These are phyloP conservation scores for Hypsizygus ulmarius DNA, from an alignment of 1,284 basidiomycete species.

Conservation along the genomic window DNA sequence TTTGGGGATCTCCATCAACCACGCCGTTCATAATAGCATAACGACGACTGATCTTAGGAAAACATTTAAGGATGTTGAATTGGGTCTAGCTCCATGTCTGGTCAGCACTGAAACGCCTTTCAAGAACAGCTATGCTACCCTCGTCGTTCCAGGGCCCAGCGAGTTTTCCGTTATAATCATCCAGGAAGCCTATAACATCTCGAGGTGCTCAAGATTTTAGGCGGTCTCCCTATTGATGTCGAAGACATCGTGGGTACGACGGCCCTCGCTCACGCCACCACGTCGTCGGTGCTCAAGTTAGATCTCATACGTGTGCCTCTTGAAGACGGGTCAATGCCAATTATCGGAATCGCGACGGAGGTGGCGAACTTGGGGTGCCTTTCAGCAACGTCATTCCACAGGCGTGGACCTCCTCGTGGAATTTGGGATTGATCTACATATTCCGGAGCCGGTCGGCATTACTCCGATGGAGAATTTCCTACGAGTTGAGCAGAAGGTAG, in stretches of 20 bases:
- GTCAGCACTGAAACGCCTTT: slow-evolving; percentile 44
- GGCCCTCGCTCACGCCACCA: slow-evolving; percentile 46
- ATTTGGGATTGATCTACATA: slow-evolving; percentile 43
- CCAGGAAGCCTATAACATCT: slow-evolving; percentile 25
- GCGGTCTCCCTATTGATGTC: slow-evolving; percentile 40
- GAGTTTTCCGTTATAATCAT: slow-evolving; percentile 7
- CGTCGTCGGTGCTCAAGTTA: slow-evolving; percentile 24
- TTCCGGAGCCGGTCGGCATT: slow-evolving; percentile 42
- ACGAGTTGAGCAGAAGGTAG: slow-evolving; percentile 42
- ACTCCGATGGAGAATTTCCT: slow-evolving; percentile 32
- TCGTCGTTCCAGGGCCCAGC: slow-evolving; percentile 45
- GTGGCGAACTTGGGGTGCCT: slow-evolving; percentile 39
- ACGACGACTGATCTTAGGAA: not conserved
- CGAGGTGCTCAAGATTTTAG: slow-evolving; percentile 40
- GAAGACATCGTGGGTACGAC: slow-evolving; percentile 49
- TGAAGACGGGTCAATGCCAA: slow-evolving; percentile 44
- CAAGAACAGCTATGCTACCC: slow-evolving; percentile 43
- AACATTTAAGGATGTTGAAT: slow-evolving; percentile 34
- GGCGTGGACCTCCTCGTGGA: slow-evolving; percentile 49
- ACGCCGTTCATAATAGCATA: no score
- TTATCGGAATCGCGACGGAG: slow-evolving; percentile 46
- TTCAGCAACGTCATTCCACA: slow-evolving; percentile 33
- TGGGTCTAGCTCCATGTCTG: slow-evolving; percentile 40
- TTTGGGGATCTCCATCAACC: slow-evolving; percentile 34
- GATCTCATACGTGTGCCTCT: slow-evolving; percentile 39